phyloP scores from a whole-genome alignment of 1,284 basidiomycete species.

The Fomitiporia mediterranea region DNA sequence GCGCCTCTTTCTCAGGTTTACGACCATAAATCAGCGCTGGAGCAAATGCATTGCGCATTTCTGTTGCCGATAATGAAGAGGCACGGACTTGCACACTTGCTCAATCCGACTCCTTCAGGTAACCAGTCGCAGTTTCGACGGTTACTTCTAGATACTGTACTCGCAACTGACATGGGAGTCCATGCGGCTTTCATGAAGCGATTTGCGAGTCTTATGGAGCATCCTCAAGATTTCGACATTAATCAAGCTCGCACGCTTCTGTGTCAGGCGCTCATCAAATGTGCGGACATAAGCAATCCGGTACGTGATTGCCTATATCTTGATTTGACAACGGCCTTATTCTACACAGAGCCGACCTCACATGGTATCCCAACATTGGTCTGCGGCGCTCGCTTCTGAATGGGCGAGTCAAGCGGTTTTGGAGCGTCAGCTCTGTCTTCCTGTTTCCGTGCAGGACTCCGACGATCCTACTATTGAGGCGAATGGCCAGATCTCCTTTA shows the following conservation, averaged over 20 bases:
- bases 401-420: conserved; percentile 85
- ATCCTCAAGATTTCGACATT: conserved; percentile 34
- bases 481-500: conserved; percentile 87
- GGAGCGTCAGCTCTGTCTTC: conserved; percentile 73
- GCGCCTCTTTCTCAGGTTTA: conserved; percentile 85
- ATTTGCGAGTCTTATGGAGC: conserved; percentile 46
- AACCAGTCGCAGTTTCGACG: conserved; percentile 58
- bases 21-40: conserved; percentile 84
- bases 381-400: conserved; percentile 78
- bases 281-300: conserved; percentile 95
- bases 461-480: conserved; percentile 72
- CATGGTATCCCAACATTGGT: conserved; percentile 86
- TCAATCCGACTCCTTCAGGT: conserved; percentile 33
- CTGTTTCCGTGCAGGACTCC: conserved; percentile 63
- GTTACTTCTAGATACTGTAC: conserved; percentile 71
- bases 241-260: conserved; percentile 60
- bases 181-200: conserved; percentile 81
- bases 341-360: conserved; percentile 78
- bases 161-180: conserved; percentile 91
- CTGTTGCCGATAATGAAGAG: conserved; percentile 78
- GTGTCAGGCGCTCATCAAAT: conserved; percentile 92
- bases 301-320: conserved; percentile 42
- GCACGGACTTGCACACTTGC: conserved; percentile 67
- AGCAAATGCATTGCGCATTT: conserved; percentile 89
- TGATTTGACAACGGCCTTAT: conserved; percentile 7